These are phyloP conservation scores for Exophiala alcalophila DNA, from an alignment of 2,329 filamentous ascomycete genomes.

Conservation along the genomic window DNA sequence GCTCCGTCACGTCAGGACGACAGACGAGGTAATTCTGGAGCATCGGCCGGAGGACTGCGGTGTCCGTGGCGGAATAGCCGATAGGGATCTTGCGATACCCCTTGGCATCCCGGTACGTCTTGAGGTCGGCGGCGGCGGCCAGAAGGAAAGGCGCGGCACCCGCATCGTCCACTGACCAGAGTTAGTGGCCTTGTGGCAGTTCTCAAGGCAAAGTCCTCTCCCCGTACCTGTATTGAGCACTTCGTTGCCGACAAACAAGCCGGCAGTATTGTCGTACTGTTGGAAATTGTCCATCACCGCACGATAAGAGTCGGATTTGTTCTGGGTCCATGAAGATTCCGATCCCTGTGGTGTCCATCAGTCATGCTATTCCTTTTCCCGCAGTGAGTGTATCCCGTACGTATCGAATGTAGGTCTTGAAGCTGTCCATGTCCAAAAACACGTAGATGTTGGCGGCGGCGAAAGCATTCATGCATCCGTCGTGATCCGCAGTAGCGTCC, in stretches of 20 bases:
- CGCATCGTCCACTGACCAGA: conserved; percentile 47
- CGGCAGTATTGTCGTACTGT: conserved; percentile 73
- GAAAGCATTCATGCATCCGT: conserved; percentile 77
- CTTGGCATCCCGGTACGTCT: conserved; percentile 72
- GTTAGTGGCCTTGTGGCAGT: conserved; percentile 1
- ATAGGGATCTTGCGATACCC: conserved; percentile 77
- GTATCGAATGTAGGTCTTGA: conserved; percentile 44
- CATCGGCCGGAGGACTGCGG: conserved; percentile 65
- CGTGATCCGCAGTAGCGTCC: conserved; percentile 67
- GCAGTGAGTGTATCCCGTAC: conserved; percentile 31
- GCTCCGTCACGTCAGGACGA: conserved; percentile 63
- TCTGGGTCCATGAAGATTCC: conserved; percentile 67
- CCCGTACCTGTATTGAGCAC: conserved; percentile 59
- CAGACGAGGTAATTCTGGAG: conserved; percentile 75
- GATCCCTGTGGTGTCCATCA: conserved; percentile 45
- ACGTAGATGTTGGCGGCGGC: conserved; percentile 78
- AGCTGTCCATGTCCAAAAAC: conserved; percentile 70
- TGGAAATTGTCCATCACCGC: conserved; percentile 75
- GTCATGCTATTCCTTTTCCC: background rate
- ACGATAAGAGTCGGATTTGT: conserved; percentile 65
- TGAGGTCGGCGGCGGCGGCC: conserved; percentile 75
- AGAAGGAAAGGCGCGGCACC: conserved; percentile 77
- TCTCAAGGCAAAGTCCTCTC: background rate
- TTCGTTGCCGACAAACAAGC: conserved; percentile 87
- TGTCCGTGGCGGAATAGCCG: conserved; percentile 85